Base-by-base conservation (phyloP, 2,329 filamentous ascomycete species). In the Fusarium redolens region DNA sequence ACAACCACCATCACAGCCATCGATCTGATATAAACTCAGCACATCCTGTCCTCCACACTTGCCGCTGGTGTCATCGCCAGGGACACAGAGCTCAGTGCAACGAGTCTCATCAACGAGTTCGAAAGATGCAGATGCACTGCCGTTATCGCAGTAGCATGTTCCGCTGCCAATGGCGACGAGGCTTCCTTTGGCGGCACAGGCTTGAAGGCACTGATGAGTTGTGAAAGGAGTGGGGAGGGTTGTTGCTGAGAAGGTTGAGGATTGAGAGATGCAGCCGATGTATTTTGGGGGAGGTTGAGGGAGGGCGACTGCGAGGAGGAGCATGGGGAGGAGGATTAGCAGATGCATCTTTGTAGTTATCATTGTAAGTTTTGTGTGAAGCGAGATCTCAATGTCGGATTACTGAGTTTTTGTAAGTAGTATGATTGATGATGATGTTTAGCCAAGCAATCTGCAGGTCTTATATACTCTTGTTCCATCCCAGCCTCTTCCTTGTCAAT, bases 261-360 rank as follows among this genome's bases (percentile, higher is more conserved):
- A 60, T 7, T 44, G 56, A 69, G 75, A 45, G 51, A 78, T 74
- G 74, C 80, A 81, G 63, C 79, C 80, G 60, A 79, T 56, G 63
- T 78, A 80, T 47, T 75, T 57, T 63, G 73, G 78, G 17, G 51
- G 61, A 13, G 56, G 65, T 38, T 57, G 55, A 17, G 43, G 60
- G 30, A 50, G 75, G 63, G 70, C 62, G 7, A 61, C 44, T 57
- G 71, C 69, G 41, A 69, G 65, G 38, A 69, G 61, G 35, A 82
- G 40, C n/a, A 82, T 63, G 69, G 58, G 61, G 40, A 77, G 41
- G 2, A 75, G n/a, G 31, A 65, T 31, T 9, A 65, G 43, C 17
- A 60, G 37, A 41, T 61, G 35, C 68, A 75, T 76, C 2, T 20
- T 68, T 43, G 50, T n/a, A 14, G 11, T 35, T 7, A 25, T 38